These are phyloP conservation scores for Aspergillus clavatus DNA, from an alignment of 2,329 filamentous ascomycete species.

Conservation along the genomic window DNA sequence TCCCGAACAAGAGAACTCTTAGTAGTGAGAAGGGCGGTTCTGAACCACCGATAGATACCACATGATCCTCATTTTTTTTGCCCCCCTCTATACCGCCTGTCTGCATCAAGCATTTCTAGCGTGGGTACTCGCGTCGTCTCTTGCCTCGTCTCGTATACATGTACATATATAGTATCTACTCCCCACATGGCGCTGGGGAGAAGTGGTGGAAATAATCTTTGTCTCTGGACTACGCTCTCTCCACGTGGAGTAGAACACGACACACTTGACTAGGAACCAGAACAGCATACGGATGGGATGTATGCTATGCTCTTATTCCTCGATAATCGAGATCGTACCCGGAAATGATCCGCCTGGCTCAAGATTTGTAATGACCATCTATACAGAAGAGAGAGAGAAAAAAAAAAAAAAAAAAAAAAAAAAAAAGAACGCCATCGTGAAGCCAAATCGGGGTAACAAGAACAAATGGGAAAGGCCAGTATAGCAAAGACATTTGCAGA, in stretches of 20 bases:
- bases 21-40: neutral
- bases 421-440: neutral
- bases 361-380: neutral
- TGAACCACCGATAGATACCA: no score
- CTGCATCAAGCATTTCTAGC: slow-evolving; percentile 14
- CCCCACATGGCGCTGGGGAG: no score
- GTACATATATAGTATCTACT: slow-evolving; percentile 10
- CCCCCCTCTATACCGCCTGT: no score
- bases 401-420: neutral
- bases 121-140: slow-evolving; percentile 6
- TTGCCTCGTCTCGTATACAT: slow-evolving; percentile 4
- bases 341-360: neutral
- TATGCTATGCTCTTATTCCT: no score
- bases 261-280: no score
- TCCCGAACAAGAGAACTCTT: neutral
- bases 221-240: no score
- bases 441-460: neutral
- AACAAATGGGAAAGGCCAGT: neutral
- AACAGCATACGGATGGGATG: no score
- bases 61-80: slow-evolving; percentile 1
- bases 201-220: no score
- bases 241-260: no score
- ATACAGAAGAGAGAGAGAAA: no score
- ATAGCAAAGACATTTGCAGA: neutral
- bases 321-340: no score